phyloP scores from a whole-genome alignment of 306 rosid species.

The Psophocarpus tetragonolobus region DNA sequence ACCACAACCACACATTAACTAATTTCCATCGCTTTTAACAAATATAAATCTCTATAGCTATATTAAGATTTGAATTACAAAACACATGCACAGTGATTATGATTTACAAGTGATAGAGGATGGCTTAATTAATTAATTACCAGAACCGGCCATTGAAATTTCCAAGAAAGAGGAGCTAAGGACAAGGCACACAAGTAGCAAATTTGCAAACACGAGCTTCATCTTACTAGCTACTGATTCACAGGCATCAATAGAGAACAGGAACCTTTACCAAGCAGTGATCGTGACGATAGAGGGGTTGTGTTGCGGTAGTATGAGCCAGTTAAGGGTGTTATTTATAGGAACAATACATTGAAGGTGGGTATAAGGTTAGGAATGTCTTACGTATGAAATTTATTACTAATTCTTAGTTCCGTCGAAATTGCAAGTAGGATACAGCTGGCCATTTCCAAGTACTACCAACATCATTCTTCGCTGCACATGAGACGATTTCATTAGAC shows the following conservation, averaged over 20 bases:
- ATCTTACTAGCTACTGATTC: conserved; percentile 24
- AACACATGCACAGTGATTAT: too few relatives aligned
- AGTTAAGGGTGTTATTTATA: conserved; percentile 10
- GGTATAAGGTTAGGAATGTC: neutral
- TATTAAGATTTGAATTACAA: too few relatives aligned
- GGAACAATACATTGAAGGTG: neutral
- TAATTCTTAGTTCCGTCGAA: neutral
- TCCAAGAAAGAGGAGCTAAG: conserved; percentile 55
- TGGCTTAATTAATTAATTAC: conserved; percentile 36
- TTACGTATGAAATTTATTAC: neutral
- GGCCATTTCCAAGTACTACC: neutral
- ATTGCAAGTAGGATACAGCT: conserved; percentile 23
- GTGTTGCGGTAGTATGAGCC: neutral
- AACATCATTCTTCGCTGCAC: neutral
- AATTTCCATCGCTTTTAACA: neutral
- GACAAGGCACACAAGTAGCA: conserved; percentile 58
- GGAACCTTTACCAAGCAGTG: neutral
- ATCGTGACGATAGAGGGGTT: neutral
- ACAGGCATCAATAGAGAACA: neutral
- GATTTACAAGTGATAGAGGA: neutral
- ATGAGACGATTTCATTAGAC: neutral
- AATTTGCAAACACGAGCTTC: conserved; percentile 54
- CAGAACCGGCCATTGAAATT: conserved; percentile 56
- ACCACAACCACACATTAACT: neutral
- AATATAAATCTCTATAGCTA: too few relatives aligned